Conservation (phyloP, 257 asterid genomes). For the Schizonepeta tenuifolia region DNA sequence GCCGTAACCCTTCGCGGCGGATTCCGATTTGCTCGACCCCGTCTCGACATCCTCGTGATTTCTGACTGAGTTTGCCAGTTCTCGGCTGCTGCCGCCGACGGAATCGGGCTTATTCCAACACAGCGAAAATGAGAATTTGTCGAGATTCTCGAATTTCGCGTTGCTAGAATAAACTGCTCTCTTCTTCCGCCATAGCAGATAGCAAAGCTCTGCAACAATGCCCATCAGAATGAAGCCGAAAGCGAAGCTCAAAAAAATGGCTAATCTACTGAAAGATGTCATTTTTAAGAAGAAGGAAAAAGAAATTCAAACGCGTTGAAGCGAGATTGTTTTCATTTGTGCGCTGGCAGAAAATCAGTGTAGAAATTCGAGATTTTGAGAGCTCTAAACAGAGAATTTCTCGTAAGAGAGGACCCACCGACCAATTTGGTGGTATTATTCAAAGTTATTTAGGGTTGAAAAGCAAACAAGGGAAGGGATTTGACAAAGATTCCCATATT, state of each 20-base stretch:
- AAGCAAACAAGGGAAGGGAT: neutral
- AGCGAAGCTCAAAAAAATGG: conserved; percentile 70
- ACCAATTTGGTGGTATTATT: conserved; percentile 22
- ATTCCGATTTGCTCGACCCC: conserved; percentile 47
- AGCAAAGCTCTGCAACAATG: conserved; percentile 68
- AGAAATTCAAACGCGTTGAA: neutral
- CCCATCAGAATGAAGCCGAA: conserved; percentile 79
- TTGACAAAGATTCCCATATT: neutral
- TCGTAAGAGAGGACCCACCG: neutral
- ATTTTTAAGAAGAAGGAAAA: conserved; percentile 18
- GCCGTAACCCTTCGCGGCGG: conserved; percentile 44
- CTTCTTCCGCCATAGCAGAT: conserved; percentile 76
- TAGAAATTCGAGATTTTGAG: conserved; percentile 3
- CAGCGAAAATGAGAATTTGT: conserved; percentile 42
- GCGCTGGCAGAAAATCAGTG: neutral
- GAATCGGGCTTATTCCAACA: conserved; percentile 58
- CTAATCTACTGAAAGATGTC: conserved; percentile 77
- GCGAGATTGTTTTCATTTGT: conserved; percentile 34
- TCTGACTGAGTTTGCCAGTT: conserved; percentile 38
- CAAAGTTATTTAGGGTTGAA: conserved; percentile 22
- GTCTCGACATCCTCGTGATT: conserved; percentile 60
- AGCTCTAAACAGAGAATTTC: conserved; percentile 26
- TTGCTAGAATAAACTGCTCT: conserved; percentile 32
- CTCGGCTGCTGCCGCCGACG: conserved; percentile 35
- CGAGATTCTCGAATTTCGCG: conserved; percentile 40